Evolutionary conservation across 805 yeast genomes (phyloP).

Genomic region (Saccharomyces kudriavzevii): DNA sequence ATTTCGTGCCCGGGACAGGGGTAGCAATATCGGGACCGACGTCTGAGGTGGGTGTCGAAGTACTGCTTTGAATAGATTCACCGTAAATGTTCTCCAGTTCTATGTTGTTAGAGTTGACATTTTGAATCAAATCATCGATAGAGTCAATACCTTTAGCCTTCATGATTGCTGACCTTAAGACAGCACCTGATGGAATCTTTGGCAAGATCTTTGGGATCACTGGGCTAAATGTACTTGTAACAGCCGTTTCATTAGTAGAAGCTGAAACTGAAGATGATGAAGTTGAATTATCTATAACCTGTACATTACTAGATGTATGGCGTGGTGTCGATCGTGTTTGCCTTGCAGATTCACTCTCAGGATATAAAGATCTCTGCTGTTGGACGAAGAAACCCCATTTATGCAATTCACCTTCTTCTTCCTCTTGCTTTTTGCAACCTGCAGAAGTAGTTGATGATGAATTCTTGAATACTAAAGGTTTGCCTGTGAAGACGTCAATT

Average conservation of each 20-base stretch:
- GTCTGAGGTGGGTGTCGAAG: slow-evolving; percentile 4
- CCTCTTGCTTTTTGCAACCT: slow-evolving; percentile 65
- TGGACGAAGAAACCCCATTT: slow-evolving; percentile 76
- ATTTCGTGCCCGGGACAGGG: not conserved
- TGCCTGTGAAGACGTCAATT: slow-evolving; percentile 62
- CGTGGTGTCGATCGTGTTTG: not conserved
- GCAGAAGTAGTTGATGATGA: slow-evolving; percentile 55
- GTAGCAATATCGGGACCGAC: not conserved
- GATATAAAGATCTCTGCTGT: slow-evolving; percentile 42
- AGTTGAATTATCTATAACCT: not conserved
- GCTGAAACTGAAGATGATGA: not conserved
- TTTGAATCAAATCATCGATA: slow-evolving; percentile 57
- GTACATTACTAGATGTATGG: not conserved
- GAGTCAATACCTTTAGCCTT: slow-evolving; percentile 70
- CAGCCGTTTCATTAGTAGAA: not conserved
- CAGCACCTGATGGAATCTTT: slow-evolving; percentile 40
- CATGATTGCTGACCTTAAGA: slow-evolving; percentile 46
- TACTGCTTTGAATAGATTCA: slow-evolving; percentile 14
- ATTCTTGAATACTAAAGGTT: slow-evolving; percentile 59
- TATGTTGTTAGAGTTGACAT: slow-evolving; percentile 49
- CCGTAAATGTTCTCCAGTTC: slow-evolving; percentile 44
- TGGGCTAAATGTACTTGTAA: not conserved
- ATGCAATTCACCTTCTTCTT: slow-evolving; percentile 88
- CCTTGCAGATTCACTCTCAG: slow-evolving; percentile 13
- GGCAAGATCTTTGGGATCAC: slow-evolving; percentile 18